These are phyloP conservation scores for Dictyostelium purpureum DNA, from an alignment of 78 protist genomes.

Conservation along the genomic window DNA sequence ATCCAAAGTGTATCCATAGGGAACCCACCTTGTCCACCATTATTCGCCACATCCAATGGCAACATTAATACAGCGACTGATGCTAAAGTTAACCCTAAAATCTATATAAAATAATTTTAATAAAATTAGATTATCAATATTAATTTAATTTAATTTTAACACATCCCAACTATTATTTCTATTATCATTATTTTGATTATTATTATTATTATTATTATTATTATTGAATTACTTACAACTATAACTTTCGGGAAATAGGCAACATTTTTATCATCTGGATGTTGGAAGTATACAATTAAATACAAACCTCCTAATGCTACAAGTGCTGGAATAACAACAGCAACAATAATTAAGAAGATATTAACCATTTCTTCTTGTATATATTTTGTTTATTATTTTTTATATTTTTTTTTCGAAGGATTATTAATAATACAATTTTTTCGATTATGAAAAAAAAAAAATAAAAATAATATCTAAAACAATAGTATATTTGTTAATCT, in stretches of 20 bases:
- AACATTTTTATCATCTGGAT: constrained; percentile 82
- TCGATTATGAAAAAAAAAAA: too few species aligned
- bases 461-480: too few species aligned
- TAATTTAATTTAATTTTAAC: neutral
- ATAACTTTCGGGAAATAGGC: constrained; percentile 78
- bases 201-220: neutral
- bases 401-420: neutral
- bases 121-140: too few species aligned
- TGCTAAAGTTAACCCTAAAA: constrained; percentile 68
- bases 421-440: too few species aligned
- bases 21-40: constrained; percentile 67
- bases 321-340: constrained; percentile 31
- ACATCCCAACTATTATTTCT: too few species aligned
- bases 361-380: constrained; percentile 42
- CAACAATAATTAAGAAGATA: constrained; percentile 52
- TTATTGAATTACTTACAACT: constrained; percentile 39
- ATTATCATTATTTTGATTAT: neutral
- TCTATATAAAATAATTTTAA: neutral
- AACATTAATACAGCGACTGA: constrained; percentile 50
- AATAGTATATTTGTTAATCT: too few species aligned
- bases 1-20: constrained; percentile 76
- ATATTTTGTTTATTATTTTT: neutral
- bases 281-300: constrained; percentile 79
- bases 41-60: constrained; percentile 86
- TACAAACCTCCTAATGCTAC: constrained; percentile 58